Evolutionary conservation across 2,329 filamentous ascomycete species (phyloP).

Genomic region (Leptographium lundbergii): DNA sequence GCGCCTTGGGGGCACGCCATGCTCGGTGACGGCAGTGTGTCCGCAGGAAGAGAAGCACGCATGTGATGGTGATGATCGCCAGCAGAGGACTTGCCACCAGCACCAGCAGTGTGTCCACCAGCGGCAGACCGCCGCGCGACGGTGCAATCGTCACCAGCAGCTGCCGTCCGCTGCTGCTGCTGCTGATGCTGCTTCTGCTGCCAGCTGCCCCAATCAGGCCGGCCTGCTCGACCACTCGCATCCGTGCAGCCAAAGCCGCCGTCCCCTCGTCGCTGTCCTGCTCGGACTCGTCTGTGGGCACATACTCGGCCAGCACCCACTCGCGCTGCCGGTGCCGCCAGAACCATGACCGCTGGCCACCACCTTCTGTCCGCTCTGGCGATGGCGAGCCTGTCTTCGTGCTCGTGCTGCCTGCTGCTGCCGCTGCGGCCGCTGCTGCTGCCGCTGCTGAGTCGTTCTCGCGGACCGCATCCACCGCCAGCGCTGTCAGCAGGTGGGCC

Average conservation of each 20-base stretch:
- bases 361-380: background rate
- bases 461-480: slow-evolving; percentile 4
- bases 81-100: slow-evolving; percentile 90
- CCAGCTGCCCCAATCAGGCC: slow-evolving; percentile 16
- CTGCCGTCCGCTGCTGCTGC: slow-evolving; percentile 38
- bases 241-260: background rate
- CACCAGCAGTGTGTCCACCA: slow-evolving; percentile 93
- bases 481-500: slow-evolving; percentile 57
- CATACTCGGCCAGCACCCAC: slow-evolving; percentile 11
- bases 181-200: slow-evolving; percentile 49
- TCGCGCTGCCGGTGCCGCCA: slow-evolving; percentile 7
- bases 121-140: slow-evolving; percentile 77
- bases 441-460: background rate
- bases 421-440: background rate
- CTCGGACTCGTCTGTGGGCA: background rate
- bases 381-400: background rate
- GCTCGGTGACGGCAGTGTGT: slow-evolving; percentile 78
- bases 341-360: slow-evolving; percentile 1
- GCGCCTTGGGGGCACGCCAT: slow-evolving; percentile 95
- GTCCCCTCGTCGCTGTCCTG: background rate
- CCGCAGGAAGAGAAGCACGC: slow-evolving; percentile 77
- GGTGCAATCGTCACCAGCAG: slow-evolving; percentile 96
- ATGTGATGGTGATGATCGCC: slow-evolving; percentile 80
- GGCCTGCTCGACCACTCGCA: background rate
- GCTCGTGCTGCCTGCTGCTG: background rate